phyloP scores from a whole-genome alignment of 768 basidiomycete genomes.

The Termitomyces sp. region DNA sequence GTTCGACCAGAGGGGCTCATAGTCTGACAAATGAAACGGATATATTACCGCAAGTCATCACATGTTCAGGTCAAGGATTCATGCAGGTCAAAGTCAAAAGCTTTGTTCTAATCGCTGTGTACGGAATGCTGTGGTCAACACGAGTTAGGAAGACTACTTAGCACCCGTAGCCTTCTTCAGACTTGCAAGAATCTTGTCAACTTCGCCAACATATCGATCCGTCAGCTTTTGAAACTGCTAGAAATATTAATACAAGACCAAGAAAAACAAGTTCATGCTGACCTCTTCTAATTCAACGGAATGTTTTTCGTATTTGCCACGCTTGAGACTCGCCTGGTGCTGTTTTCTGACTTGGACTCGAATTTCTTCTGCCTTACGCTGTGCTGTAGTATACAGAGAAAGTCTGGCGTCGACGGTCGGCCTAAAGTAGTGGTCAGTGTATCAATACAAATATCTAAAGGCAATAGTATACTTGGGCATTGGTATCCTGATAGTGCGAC shows the following conservation, averaged over 20 bases:
- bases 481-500: conserved; percentile 69
- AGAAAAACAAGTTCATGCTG: conserved; percentile 13
- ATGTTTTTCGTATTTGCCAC: conserved; percentile 62
- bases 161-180: conserved; percentile 51
- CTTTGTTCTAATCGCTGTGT: not conserved
- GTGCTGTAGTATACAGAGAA: conserved; percentile 46
- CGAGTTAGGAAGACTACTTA: not conserved
- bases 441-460: not conserved
- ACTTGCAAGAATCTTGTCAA: conserved; percentile 34
- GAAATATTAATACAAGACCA: not conserved
- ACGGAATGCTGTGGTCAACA: not conserved
- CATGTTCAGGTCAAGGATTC: not conserved
- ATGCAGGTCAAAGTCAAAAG: not conserved
- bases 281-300: conserved; percentile 71
- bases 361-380: conserved; percentile 67
- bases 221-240: conserved; percentile 69
- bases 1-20: not conserved
- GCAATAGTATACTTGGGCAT: conserved; percentile 59
- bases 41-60: not conserved
- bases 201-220: conserved; percentile 53
- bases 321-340: conserved; percentile 62
- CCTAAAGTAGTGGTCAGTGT: conserved; percentile 27
- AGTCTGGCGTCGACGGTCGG: conserved; percentile 72
- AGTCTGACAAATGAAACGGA: not conserved
- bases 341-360: conserved; percentile 70